Base-by-base conservation (phyloP, 1,139 yeast species). In the Geotrichum cucujoidarum region DNA sequence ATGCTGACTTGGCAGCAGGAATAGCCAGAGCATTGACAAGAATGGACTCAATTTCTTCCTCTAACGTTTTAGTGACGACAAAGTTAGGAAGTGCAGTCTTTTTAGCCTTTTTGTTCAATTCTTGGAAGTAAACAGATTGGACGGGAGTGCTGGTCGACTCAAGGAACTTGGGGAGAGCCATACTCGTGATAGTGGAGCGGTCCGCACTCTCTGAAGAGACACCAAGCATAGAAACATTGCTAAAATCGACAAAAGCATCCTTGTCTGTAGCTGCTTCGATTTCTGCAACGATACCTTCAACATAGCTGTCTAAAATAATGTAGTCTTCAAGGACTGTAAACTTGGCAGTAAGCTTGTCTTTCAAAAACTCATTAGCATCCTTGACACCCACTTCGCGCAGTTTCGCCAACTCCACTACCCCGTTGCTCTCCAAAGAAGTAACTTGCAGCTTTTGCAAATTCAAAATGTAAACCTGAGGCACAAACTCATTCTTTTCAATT, bases 381-480 rank as follows among this genome's bases (percentile, higher is more conserved):
- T 42, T 41, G 22, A 47, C 40, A 13, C 50, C 46, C 5, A 47
- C 43, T 6, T 31, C 24, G 11, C 18, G 27, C 10, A 47, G 32
- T 16, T 36, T 36, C 16, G 29, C 20, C 6, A 37, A 20, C 20
- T 31, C 38, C 7, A 33, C 35, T 27, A 47, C 30, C 2, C 35
- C 32, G 25, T 47, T 35, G 10, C 25, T 43, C 13, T 47, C 40
- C 6, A 47, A 30, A 0, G 33, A 43, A 16, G 14, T 34, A 16
- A 42, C 14, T 14, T 47, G 41, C 5, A 4, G 18, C 35, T 41
- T 24, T 25, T 47, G 50, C 18, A 38, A 21, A 18, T 32, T 38
- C 22, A 38, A 29, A 14, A 27, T 18, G 32, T 32, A 30, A 3
- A 32, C 25, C n/a, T 47, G 37, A 16, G 50, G 50, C 1, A 47